Base-by-base conservation (phyloP, 2,329 filamentous ascomycete genomes). In the Hypoxylon sp. region DNA sequence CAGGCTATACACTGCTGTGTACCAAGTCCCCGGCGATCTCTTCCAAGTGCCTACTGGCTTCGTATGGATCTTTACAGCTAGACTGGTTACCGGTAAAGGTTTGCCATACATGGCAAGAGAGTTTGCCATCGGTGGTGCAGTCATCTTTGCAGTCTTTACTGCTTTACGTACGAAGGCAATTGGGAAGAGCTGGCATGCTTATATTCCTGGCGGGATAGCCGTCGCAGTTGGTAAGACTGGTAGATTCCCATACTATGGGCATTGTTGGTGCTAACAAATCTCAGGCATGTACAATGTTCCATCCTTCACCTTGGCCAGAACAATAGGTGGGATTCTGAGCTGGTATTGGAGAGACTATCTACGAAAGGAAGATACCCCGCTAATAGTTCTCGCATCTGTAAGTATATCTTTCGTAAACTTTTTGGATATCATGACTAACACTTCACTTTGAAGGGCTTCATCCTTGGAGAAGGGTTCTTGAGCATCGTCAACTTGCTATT, bases 1-100 rank as follows among this genome's bases (percentile, higher is more conserved):
- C 70, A 87, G 87, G 51, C 76, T 97, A 9, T 99, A 99, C 67
- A 93, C 91, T 2, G 66, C 73, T 23, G 92, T 97, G 1, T 99
- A 99, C 66, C 78, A 86, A 27, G 88, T 99, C 4, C 94, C 94
- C 0, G 90, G 92, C 0, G 87, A 90, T 7, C 76, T 97, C 43
- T 97, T 99, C 69, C 89, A 96, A 67, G 91, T 96, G 1, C 94
- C 94, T 0, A 97, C 94, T 0, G 93, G 87, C 0, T 97, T 93
- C 68, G 92, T 99, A 4, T 99, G 94, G 94, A 89, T 99, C 43
- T 97, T 97, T 70, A 99, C 94, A 0, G 93, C 94, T 1, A 81
- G 94, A 11, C 79, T 99, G 2, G 92, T 99, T 7, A 97, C 92
- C 0, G 94, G 94, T 1, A 82, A 94, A 59, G 94, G 94, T 0